Base-by-base conservation (phyloP, 352 stramenopile genomes). In the Pythium periplocum region DNA sequence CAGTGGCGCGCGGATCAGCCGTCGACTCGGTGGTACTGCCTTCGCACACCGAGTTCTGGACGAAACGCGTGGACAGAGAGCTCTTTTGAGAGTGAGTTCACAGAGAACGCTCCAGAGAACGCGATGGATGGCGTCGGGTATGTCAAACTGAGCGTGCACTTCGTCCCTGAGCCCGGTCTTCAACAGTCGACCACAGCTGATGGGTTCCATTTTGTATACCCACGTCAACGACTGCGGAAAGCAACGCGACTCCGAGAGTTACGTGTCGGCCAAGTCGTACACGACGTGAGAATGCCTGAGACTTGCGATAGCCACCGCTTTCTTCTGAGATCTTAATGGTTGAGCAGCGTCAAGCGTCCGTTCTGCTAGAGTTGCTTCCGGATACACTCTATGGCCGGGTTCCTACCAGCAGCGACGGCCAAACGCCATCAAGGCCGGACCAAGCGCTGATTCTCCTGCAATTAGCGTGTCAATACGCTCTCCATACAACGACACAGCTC, bases 381-480 rank as follows among this genome's bases (percentile, higher is more conserved):
- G 50, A 68, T 4, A 75, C 63, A 8, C 54, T 85, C 1, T 75
- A 77, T 8, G 64, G 65, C 2, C 47, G 35, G 35, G 17, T 31
- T 12, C 49, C 6, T 42, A 4, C 8, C 9, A 26, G 17, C 17
- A 26, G 17, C 17, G 17, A 26, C 17, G 17, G 17, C 17, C 17
- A 26, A 26, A 26, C 17, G 17, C 17, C 17, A 26, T 26, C 17
- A 26, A 34, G 45, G 6, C 35, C 54, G 4, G 1, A 11, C 6
- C 41, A 53, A 40, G 43, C 48, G n/a, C 4, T 59, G 31, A 26
- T 37, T 11, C 38, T 90, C 8, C 62, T 88, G 1, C 79, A 90
- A 48, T 50, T 90, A 32, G 72, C 79, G 2, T 87, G 77, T 12
- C 79, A 90, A 50, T 90, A 90, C 48, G 61, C 73, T n/a, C 51